Conservation (phyloP, 2,329 filamentous ascomycete genomes). For the Fusarium torulosum region DNA sequence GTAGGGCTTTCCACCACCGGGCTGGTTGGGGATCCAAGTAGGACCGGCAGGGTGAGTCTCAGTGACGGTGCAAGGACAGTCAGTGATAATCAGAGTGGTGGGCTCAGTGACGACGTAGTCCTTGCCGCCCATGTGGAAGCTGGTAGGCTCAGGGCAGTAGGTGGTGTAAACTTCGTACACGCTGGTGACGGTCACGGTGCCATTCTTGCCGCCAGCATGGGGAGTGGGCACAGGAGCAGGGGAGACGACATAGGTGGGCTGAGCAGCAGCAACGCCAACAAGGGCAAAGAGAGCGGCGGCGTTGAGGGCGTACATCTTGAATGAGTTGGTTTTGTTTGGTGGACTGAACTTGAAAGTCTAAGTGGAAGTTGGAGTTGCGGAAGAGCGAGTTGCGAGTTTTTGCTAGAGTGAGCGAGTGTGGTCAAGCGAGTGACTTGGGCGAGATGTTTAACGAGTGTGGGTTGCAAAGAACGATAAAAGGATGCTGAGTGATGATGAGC, state of each 20-base stretch:
- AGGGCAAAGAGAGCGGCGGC: conserved; percentile 45
- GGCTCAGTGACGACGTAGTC: conserved; percentile 67
- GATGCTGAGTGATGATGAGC: conserved; percentile 26
- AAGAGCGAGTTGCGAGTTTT: conserved; percentile 23
- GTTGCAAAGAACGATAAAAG: conserved; percentile 19
- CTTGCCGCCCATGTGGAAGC: conserved; percentile 63
- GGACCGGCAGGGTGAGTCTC: conserved; percentile 48
- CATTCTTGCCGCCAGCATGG: conserved; percentile 36
- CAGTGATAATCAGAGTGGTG: conserved; percentile 66
- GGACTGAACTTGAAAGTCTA: conserved; percentile 10
- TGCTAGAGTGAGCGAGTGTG: conserved; percentile 23
- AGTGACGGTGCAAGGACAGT: conserved; percentile 65
- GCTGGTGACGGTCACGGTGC: conserved; percentile 51
- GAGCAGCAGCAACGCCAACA: conserved; percentile 42
- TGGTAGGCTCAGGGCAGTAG: conserved; percentile 63
- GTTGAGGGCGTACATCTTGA: conserved; percentile 48
- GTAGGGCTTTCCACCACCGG: conserved; percentile 4
- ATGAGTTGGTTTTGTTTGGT: conserved; percentile 26
- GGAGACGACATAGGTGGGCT: conserved; percentile 23
- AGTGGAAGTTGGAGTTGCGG: conserved; percentile 14
- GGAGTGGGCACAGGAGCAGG: conserved; percentile 20
- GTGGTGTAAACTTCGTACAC: conserved; percentile 56
- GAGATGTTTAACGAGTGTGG: conserved; percentile 40
- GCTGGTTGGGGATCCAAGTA: conserved; percentile 32
- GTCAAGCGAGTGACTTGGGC: conserved; percentile 47